Percentiles rank a stretch among this genome's conserved stretches.
Evolutionary conservation across 768 basidiomycete genomes (phyloP).

Genomic region (Collybia sordida): DNA sequence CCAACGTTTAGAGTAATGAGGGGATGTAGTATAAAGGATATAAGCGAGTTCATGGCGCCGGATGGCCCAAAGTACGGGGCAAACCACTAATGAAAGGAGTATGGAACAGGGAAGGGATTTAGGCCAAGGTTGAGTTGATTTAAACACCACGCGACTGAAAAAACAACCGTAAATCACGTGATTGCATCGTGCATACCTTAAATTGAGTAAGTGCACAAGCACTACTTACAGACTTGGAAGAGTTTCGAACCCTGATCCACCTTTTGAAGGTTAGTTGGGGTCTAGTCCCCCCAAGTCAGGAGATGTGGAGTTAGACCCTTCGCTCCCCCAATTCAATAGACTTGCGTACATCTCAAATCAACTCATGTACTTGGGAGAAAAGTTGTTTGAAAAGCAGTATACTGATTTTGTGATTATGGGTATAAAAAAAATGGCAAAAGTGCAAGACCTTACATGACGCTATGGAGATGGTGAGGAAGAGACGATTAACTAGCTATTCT

Average conservation of each 20-base stretch:
- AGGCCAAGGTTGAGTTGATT: not conserved
- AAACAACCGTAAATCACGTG: not conserved
- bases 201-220: no score
- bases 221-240: no score
- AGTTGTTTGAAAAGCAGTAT: not conserved
- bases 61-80: not conserved
- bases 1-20: conserved; percentile 47
- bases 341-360: no score
- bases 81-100: not conserved
- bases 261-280: no score
- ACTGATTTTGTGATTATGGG: conserved; percentile 16
- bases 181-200: no score
- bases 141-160: not conserved
- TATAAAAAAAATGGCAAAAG: conserved; percentile 14
- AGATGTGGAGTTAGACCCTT: no score
- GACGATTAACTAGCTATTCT: conserved; percentile 19
- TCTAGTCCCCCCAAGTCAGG: no score
- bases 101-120: not conserved
- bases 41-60: conserved; percentile 41
- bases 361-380: no score
- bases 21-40: conserved; percentile 53
- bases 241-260: no score
- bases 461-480: conserved; percentile 6
- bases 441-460: conserved; percentile 5
- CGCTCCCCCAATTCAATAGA: no score